Base-by-base conservation (phyloP, 83 land plant species). In the Picea engelmannii region DNA sequence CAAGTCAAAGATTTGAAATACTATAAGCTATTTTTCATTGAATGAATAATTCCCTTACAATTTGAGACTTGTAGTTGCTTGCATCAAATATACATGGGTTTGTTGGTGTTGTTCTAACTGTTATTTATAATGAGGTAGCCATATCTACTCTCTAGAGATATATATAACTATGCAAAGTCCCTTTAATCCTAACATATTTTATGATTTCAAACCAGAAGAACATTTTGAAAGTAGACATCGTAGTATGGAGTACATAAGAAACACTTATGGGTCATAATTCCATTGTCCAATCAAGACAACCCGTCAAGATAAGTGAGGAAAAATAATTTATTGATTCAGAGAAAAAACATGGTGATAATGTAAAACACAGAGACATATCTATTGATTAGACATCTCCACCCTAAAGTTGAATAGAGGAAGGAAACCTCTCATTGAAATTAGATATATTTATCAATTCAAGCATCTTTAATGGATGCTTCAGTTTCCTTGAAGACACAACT, bases 121-220 rank as follows among this genome's bases (percentile, higher is more conserved):
- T 93, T 7, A 93, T 98, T 60, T 98, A 97, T 86, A 92, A 93
- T 81, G 96, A 96, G 83, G 99, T 97, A 67, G 96, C 97, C 65
- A 66, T 93, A 49, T 80, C 75, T 78, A 86, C 96, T 63, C 88
- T 98, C 40, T 88, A 93, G 42, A 90, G 92, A 58, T 85, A 91
- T 87, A 82, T 88, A 23, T 80, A 79, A 27, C 31, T 21, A 21
- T 73, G 3, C 0, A 6, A 0, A 44, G 8, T 6, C 1, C 47
- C 47, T 44, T 44, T 6, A 44, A 6, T 44, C 47, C 47, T 44
- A 44, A 44, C 7, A 6, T 6, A 44, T 6, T 44, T 44, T 44
- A 44, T 44, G 1, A 6, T 44, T 44, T 8, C 47, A 44, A 40
- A 40, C 75, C 42, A 70, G 24, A 38, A 20, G 75, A 70, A 18